Evolutionary conservation across 176 grass and related monocot genomes (phyloP).

Genomic region (Oryza officinalis): DNA sequence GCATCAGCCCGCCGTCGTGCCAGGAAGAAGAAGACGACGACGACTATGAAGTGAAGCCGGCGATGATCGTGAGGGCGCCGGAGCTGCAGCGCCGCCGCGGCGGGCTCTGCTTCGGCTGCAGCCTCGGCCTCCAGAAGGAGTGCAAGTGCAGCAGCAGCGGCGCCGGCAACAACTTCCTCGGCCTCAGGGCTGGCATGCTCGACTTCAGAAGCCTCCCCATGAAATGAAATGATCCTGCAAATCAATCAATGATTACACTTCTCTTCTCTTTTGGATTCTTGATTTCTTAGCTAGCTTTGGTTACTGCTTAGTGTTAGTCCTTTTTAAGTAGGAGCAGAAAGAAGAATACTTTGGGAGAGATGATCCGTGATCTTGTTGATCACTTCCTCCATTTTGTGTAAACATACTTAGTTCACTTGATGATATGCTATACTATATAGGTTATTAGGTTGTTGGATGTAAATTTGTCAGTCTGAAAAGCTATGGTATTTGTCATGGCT

Average conservation of each 20-base stretch:
- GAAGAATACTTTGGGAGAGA: not conserved
- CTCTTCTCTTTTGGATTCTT: not conserved
- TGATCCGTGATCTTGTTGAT: not conserved
- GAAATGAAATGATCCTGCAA: slow-evolving; percentile 56
- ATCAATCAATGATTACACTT: not conserved
- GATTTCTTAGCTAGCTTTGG: not conserved
- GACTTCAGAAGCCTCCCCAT: slow-evolving; percentile 73
- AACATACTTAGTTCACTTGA: not conserved
- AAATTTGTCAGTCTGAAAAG: slow-evolving; percentile 9
- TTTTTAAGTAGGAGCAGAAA: slow-evolving; percentile 22
- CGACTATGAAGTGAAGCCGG: slow-evolving; percentile 23
- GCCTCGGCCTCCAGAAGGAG: slow-evolving; percentile 50
- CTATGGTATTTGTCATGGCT: not conserved
- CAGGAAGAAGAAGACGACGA: slow-evolving; percentile 22
- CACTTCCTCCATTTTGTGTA: slow-evolving; percentile 40
- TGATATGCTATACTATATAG: not conserved
- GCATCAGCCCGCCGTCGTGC: slow-evolving; percentile 71
- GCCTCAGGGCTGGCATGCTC: slow-evolving; percentile 46
- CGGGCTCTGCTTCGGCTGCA: slow-evolving; percentile 58
- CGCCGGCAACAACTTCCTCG: slow-evolving; percentile 41
- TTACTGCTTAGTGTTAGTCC: slow-evolving; percentile 9
- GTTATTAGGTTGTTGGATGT: not conserved
- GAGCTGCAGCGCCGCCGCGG: not conserved
- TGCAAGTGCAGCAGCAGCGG: slow-evolving; percentile 46
- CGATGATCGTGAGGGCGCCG: slow-evolving; percentile 45